Base-by-base conservation (phyloP, 208 protist genomes). In the Trypanosoma rangeli region DNA sequence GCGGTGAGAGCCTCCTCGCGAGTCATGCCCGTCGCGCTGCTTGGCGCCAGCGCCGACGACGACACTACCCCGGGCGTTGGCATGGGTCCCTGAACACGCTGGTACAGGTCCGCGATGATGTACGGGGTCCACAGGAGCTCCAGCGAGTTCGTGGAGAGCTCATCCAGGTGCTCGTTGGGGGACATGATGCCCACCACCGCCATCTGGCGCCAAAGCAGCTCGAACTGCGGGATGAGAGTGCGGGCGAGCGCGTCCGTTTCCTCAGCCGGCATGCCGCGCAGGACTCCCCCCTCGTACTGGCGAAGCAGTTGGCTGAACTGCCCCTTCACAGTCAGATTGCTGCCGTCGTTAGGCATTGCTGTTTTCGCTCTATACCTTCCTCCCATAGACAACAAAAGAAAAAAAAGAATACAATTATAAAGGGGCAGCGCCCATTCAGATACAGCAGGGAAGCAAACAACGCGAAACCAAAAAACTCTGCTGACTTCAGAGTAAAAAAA, bases 61-160 rank as follows among this genome's bases (percentile, higher is more conserved):
- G n/a, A 44, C 13, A 33, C 31, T 39, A 37, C 31, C 3, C 24
- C 53, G 24, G 70, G 59, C 46, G 54, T 60, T 53, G 80, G 61
- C 24, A 76, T 74, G 10, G 62, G 70, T 15, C 70, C 74, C 54
- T 91, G 90, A 20, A 92, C 49, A 48, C 85, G 85, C 70, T 96
- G 87, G 70, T 93, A 94, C 28, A 96, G 69, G 64, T 96, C 91
- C 3, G 80, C 86, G 42, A 96, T 78, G 29, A 96, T 58, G 56
- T 89, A 96, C 49, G 91, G 91, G 20, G 74, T 83, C 87, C 87
- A 94, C 44, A 96, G 67, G 70, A 96, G 81, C 75, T 94, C 87
- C 68, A 96, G 55, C 15, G 87, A 76, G 26, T 78, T 86, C 33
- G 91, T 96, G 62, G 84, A 86, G 75, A 86, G 85, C 64, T 96